Evolutionary conservation across 768 basidiomycete genomes (phyloP).

Genomic region (Lactarius quietus): DNA sequence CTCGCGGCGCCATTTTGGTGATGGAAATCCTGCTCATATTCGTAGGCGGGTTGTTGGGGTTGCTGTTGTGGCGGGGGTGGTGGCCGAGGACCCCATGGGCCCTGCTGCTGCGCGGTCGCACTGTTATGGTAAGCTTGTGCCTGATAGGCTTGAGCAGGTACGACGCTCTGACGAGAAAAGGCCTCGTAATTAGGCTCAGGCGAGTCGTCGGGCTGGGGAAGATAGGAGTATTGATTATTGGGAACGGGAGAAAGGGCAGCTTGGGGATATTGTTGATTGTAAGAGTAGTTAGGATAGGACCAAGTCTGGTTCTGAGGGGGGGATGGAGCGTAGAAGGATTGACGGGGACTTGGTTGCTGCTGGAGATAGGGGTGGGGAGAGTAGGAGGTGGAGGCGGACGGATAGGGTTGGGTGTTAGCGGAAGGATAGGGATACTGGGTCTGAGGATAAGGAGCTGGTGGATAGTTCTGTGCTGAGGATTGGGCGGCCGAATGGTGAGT

Average conservation of each 20-base stretch:
- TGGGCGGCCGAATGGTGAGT: slow-evolving; percentile 42
- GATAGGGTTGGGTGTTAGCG: slow-evolving; percentile 37
- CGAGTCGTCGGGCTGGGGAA: slow-evolving; percentile 47
- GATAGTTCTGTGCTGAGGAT: slow-evolving; percentile 26
- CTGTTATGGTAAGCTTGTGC: slow-evolving; percentile 61
- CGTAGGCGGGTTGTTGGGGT: slow-evolving; percentile 25
- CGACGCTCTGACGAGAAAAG: slow-evolving; percentile 50
- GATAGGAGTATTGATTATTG: slow-evolving; percentile 50
- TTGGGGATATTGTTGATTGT: slow-evolving; percentile 36
- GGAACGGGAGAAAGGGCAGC: slow-evolving; percentile 43
- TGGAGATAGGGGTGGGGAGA: slow-evolving; percentile 31
- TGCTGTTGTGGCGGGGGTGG: slow-evolving; percentile 30
- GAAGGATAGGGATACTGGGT: slow-evolving; percentile 35
- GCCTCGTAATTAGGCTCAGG: slow-evolving; percentile 46
- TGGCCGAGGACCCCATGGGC: slow-evolving; percentile 22
- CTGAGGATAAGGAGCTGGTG: slow-evolving; percentile 24
- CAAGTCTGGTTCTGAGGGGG: slow-evolving; percentile 29
- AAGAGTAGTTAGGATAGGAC: slow-evolving; percentile 30
- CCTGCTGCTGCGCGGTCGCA: slow-evolving; percentile 34
- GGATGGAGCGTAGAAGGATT: slow-evolving; percentile 38
- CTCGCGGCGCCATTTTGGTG: slow-evolving; percentile 32
- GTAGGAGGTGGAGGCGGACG: slow-evolving; percentile 37
- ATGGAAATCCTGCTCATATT: slow-evolving; percentile 22
- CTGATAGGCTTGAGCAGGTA: slow-evolving; percentile 79
- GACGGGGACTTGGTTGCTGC: slow-evolving; percentile 35